These are phyloP conservation scores for Ustilago hordei DNA, from an alignment of 1,284 basidiomycete genomes.

Conservation along the genomic window DNA sequence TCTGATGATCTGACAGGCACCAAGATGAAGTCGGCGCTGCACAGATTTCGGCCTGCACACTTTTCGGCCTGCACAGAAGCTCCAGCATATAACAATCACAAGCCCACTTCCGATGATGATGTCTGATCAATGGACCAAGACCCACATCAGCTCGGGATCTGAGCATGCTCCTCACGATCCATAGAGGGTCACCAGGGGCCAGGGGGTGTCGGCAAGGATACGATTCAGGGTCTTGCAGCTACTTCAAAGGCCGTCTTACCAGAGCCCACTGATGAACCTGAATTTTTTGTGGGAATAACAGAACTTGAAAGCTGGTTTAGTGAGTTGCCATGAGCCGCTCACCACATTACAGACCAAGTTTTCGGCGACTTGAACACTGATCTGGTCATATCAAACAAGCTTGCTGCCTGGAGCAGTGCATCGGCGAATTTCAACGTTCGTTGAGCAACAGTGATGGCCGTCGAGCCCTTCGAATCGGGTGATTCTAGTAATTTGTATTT, in stretches of 20 bases:
- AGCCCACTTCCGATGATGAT: not conserved
- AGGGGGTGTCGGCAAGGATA: too few relatives aligned
- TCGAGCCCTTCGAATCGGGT: too few relatives aligned
- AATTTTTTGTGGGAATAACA: not conserved
- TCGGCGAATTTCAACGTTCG: not conserved
- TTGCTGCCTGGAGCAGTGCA: not conserved
- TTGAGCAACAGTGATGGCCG: not conserved
- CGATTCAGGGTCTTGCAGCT: not conserved
- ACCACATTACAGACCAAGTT: not conserved
- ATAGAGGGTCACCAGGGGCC: too few relatives aligned
- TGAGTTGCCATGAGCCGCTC: too few relatives aligned
- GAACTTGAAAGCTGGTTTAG: not conserved
- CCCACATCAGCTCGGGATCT: not conserved
- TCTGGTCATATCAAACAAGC: too few relatives aligned
- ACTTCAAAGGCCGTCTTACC: too few relatives aligned
- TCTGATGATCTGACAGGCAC: too few relatives aligned
- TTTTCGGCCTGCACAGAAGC: constrained; percentile 6
- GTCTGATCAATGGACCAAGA: not conserved
- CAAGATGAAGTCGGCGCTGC: too few relatives aligned
- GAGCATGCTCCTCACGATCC: not conserved
- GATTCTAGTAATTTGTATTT: too few relatives aligned
- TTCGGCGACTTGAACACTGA: not conserved
- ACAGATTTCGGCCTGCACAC: not conserved
- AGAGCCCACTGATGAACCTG: too few relatives aligned
- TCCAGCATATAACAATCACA: not conserved